Base-by-base conservation (phyloP, 441 rosid genomes). In the Codiaeum variegatum region DNA sequence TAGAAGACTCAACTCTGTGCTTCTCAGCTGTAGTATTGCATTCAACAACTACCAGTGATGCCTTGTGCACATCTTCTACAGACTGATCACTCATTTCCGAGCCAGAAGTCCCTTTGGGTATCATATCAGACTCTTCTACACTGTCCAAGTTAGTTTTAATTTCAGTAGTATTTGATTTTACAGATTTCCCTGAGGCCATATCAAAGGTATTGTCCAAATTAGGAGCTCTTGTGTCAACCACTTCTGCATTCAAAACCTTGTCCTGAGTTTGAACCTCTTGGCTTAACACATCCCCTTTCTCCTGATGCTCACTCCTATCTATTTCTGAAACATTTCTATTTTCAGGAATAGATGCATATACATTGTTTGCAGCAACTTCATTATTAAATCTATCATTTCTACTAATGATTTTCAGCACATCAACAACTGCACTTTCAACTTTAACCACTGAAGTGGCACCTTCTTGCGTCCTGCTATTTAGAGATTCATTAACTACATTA, bases 361-460 rank as follows among this genome's bases (percentile, higher is more conserved):
- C 71, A 70, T 74, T 62, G 79, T 62, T 76, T 44, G 69, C 63
- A 66, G 65, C 65, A 55, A 68, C 83, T 79, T 83, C 85, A 66
- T 68, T 77, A 74, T 75, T 83, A 71, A 82, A 59, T 72, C 71
- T 80, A 47, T 40, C 78, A 79, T 59, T 56, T 49, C 72, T 76
- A 32, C 72, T 15, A 74, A 38, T 32, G n/a, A 69, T 70, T 76
- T 62, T 75, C 49, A 75, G 84, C 38, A 69, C 65, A 74, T 77
- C 67, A 44, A 31, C 28, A 19, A 60, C 72, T 40, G 55, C 42
- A 73, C 73, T 60, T 75, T 81, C 87, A 65, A 70, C 76, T 76
- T 84, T 86, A 66, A 70, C 76, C 74, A 75, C 85, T 67, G 82
- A 81, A 78, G 60, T 72, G 76, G 80, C 70, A 78, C 54, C 81